A percentile compares a stretch with the other conserved stretches of the same genome.
Evolutionary conservation across 495 filamentous ascomycete genomes (phyloP).

Genomic region (Bryoglossum gracile): DNA sequence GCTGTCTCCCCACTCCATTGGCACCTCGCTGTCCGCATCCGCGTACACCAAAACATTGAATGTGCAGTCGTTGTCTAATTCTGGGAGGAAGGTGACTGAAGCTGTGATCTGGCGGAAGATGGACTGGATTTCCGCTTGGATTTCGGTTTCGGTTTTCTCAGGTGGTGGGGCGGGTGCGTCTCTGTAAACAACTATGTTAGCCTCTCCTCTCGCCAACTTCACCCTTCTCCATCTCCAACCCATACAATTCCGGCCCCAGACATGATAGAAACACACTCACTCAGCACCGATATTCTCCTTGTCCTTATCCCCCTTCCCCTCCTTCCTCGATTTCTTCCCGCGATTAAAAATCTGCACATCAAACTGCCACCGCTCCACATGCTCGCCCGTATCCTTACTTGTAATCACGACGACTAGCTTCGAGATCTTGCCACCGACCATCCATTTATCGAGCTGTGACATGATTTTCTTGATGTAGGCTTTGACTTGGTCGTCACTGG

Average conservation of each 20-base stretch:
- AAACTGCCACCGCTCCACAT: conserved; percentile 96
- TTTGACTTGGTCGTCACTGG: conserved; percentile 94
- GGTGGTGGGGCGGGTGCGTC: conserved; percentile 27
- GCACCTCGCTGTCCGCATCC: conserved; percentile 92
- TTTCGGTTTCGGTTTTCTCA: conserved; percentile 87
- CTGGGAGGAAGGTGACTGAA: conserved; percentile 92
- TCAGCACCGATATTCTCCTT: conserved; percentile 56
- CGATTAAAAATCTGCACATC: conserved; percentile 77
- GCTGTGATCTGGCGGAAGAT: conserved; percentile 98
- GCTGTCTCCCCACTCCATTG: conserved; percentile 97
- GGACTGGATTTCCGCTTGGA: conserved; percentile 88
- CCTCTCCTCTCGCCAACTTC: conserved; percentile 16
- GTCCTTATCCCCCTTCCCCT: too few species aligned
- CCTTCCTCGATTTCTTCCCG: conserved; percentile 35
- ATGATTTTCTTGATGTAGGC: conserved; percentile 99
- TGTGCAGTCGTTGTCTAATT: conserved; percentile 87
- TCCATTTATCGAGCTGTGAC: conserved; percentile 93
- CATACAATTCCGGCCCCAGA: not conserved
- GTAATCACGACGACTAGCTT: conserved; percentile 96
- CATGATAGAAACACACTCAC: conserved; percentile 31
- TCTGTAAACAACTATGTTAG: too few species aligned
- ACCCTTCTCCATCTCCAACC: not conserved
- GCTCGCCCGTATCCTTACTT: conserved; percentile 90
- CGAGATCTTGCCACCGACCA: conserved; percentile 89
- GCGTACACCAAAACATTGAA: conserved; percentile 99